phyloP scores from a whole-genome alignment of 805 yeast species.

The Myxozyma vanderwaltii region DNA sequence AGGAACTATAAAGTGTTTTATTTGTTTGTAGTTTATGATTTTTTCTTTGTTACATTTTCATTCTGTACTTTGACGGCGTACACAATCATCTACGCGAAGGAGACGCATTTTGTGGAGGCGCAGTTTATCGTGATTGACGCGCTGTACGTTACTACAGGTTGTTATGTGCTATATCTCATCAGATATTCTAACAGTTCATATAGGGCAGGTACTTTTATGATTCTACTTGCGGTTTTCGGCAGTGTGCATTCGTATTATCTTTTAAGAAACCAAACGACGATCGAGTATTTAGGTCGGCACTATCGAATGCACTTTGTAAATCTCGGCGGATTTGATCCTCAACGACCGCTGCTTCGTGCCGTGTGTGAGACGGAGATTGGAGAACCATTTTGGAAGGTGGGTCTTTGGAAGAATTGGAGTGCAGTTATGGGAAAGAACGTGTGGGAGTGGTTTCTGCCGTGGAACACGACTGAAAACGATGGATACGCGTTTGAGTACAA shows the following conservation, averaged over 20 bases:
- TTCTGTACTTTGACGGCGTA: conserved; percentile 23
- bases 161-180: not conserved
- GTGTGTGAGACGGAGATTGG: conserved; percentile 25
- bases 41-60: conserved; percentile 15
- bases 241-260: conserved; percentile 24
- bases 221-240: conserved; percentile 11
- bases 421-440: conserved; percentile 32
- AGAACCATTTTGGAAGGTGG: conserved; percentile 29
- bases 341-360: conserved; percentile 8
- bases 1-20: conserved; percentile 63
- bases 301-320: conserved; percentile 17
- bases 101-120: conserved; percentile 19
- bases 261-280: conserved; percentile 20
- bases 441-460: conserved; percentile 36
- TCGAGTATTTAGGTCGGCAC: conserved; percentile 23
- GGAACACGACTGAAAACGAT: conserved; percentile 17
- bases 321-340: not conserved
- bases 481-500: conserved; percentile 28
- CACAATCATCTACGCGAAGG: conserved; percentile 10
- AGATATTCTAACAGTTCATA: not conserved
- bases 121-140: conserved; percentile 29
- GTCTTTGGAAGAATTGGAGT: conserved; percentile 30
- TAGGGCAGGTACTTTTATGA: conserved; percentile 16
- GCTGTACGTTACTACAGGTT: conserved; percentile 6
- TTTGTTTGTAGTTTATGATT: conserved; percentile 43